Conservation (phyloP, 1,284 basidiomycete species). For the Ustilago bromivora region DNA sequence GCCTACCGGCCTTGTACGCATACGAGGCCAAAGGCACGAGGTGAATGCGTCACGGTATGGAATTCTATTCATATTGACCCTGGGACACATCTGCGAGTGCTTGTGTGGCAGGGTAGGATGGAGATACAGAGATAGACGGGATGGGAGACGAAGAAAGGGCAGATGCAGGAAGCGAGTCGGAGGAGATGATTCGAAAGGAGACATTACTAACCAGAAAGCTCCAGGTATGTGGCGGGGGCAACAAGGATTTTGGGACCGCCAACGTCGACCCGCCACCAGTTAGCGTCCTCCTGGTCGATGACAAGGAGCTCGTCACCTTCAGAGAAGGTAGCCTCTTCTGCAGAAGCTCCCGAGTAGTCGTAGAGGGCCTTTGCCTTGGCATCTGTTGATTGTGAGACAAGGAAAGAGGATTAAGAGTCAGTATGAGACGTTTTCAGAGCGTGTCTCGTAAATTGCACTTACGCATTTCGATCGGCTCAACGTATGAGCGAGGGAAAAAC, state of each 20-base stretch:
- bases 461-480: constrained; percentile 53
- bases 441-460: constrained; percentile 13
- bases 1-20: constrained; percentile 36
- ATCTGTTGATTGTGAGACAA: constrained; percentile 17
- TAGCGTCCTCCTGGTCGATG: constrained; percentile 64
- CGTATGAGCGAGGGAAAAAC: constrained; percentile 89
- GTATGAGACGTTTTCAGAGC: background rate
- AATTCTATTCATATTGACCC: constrained; percentile 41
- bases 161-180: constrained; percentile 2
- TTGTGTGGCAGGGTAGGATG: background rate
- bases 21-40: constrained; percentile 40
- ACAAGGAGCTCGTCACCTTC: constrained; percentile 62
- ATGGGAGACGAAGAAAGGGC: background rate
- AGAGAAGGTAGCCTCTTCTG: constrained; percentile 62
- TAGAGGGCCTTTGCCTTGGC: constrained; percentile 64
- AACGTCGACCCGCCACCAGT: constrained; percentile 67
- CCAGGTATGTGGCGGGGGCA: constrained; percentile 66
- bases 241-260: constrained; percentile 59
- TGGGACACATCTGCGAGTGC: constrained; percentile 23
- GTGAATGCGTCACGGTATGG: constrained; percentile 32
- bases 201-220: constrained; percentile 57
- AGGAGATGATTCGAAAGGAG: constrained; percentile 12
- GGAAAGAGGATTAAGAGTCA: constrained; percentile 1
- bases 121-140: background rate
- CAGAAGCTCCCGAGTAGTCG: constrained; percentile 62